Conservation (phyloP, 2,329 filamentous ascomycete species). For the Colletotrichum sansevieriae region DNA sequence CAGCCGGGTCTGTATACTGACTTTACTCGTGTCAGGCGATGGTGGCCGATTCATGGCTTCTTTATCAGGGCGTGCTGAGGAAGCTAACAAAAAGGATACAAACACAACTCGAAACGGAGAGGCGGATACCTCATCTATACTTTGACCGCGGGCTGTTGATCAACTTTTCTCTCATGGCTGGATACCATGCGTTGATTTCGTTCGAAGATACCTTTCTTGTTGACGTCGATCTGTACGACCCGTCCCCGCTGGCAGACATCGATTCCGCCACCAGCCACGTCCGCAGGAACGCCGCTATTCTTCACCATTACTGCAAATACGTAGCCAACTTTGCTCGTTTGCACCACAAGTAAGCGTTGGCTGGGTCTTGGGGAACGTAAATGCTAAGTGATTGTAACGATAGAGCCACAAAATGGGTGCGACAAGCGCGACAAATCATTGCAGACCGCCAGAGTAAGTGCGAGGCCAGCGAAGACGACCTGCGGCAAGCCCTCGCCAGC, state of each 20-base stretch:
- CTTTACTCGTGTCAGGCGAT: neutral
- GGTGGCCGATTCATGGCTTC: constrained; percentile 24
- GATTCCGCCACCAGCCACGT: constrained; percentile 12
- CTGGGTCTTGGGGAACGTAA: no score
- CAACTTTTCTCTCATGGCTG: constrained; percentile 13
- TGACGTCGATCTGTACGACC: constrained; percentile 24
- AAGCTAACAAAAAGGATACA: constrained; percentile 19
- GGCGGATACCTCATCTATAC: constrained; percentile 7
- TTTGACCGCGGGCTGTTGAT: constrained; percentile 27
- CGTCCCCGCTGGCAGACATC: constrained; percentile 10
- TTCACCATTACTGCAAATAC: constrained; percentile 25
- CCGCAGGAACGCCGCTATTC: constrained; percentile 28
- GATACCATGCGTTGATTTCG: neutral
- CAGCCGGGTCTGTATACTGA: neutral
- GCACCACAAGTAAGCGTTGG: constrained; percentile 18
- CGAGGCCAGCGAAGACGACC: neutral
- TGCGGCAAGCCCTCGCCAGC: neutral
- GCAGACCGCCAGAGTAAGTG: neutral
- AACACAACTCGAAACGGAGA: neutral
- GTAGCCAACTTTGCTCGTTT: constrained; percentile 18
- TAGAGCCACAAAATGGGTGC: constrained; percentile 30
- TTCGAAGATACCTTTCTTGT: constrained; percentile 17
- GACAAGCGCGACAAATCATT: constrained; percentile 1
- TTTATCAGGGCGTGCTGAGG: neutral
- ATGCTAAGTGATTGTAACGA: neutral